Percentiles rank a stretch among this genome's conserved stretches.
Conservation (phyloP, 164 flowering plant genomes). For the Santalum album region DNA sequence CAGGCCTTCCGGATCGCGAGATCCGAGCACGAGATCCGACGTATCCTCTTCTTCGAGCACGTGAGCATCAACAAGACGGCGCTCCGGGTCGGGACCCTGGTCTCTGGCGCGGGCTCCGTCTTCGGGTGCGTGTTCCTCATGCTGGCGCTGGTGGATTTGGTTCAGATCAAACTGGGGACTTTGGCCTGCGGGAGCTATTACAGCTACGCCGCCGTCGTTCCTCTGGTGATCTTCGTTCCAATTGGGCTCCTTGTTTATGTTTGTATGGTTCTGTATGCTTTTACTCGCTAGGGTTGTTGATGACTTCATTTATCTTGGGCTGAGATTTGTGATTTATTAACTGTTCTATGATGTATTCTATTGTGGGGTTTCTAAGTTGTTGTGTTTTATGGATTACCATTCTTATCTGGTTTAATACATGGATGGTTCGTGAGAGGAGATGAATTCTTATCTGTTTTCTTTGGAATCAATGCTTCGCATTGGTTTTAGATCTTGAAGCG, state of each 20-base stretch:
- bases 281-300: slow-evolving; percentile 14
- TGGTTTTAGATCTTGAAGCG: too few relatives aligned
- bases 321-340: too few relatives aligned
- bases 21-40: slow-evolving; percentile 2
- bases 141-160: slow-evolving; percentile 65
- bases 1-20: slow-evolving; percentile 38
- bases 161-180: slow-evolving; percentile 72
- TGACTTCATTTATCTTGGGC: background rate
- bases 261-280: slow-evolving; percentile 36
- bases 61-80: slow-evolving; percentile 27
- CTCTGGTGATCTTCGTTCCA: slow-evolving; percentile 41
- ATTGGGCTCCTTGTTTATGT: slow-evolving; percentile 29
- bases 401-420: too few relatives aligned
- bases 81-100: slow-evolving; percentile 47
- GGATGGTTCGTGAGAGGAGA: too few relatives aligned
- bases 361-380: too few relatives aligned
- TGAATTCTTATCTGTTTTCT: too few relatives aligned
- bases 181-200: slow-evolving; percentile 34
- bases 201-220: slow-evolving; percentile 35
- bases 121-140: slow-evolving; percentile 63
- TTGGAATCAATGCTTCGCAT: too few relatives aligned
- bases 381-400: too few relatives aligned
- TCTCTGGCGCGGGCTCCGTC: slow-evolving; percentile 58
- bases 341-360: too few relatives aligned
- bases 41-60: slow-evolving; percentile 8